Percentiles rank a stretch among this genome's conserved stretches.
Evolutionary conservation across 192 early-diverging fungal species (phyloP).

Genomic region (Physocladia obscura): DNA sequence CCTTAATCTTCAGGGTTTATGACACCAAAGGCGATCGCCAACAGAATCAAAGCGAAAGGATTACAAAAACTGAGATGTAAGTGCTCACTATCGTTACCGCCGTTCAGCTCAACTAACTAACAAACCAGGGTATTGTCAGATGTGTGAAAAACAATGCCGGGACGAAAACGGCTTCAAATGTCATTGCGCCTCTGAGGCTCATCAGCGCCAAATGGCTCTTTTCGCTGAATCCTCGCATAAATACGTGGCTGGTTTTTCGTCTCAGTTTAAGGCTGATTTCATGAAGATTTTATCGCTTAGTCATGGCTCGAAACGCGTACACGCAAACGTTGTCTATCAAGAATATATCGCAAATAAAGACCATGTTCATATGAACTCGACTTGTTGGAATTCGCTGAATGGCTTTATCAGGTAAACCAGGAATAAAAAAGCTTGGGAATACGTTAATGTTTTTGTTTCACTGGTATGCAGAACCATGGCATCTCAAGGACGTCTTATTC

Average conservation of each 20-base stretch:
- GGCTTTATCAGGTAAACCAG: conserved; percentile 75
- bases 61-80: conserved; percentile 79
- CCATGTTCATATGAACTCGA: conserved; percentile 97
- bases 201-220: conserved; percentile 86
- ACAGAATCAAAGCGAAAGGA: conserved; percentile 90
- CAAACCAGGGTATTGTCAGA: conserved; percentile 85
- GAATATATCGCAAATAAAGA: conserved; percentile 89
- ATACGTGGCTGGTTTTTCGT: conserved; percentile 40
- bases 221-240: conserved; percentile 79
- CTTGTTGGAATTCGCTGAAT: conserved; percentile 84
- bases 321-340: conserved; percentile 95
- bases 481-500: conserved; percentile 73
- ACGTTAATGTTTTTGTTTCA: conserved; percentile 29
- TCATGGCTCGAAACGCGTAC: conserved; percentile 57
- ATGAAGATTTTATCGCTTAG: conserved; percentile 54
- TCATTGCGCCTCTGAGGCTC: conserved; percentile 85
- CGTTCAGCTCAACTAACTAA: background rate
- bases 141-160: conserved; percentile 66
- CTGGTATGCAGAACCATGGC: conserved; percentile 68
- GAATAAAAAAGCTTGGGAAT: background rate
- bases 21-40: conserved; percentile 85
- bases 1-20: conserved; percentile 44
- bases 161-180: conserved; percentile 97
- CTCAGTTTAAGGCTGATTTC: conserved; percentile 82
- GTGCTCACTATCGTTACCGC: background rate